Conservation (phyloP, 495 filamentous ascomycete species). For the Pyrenula aspistea region DNA sequence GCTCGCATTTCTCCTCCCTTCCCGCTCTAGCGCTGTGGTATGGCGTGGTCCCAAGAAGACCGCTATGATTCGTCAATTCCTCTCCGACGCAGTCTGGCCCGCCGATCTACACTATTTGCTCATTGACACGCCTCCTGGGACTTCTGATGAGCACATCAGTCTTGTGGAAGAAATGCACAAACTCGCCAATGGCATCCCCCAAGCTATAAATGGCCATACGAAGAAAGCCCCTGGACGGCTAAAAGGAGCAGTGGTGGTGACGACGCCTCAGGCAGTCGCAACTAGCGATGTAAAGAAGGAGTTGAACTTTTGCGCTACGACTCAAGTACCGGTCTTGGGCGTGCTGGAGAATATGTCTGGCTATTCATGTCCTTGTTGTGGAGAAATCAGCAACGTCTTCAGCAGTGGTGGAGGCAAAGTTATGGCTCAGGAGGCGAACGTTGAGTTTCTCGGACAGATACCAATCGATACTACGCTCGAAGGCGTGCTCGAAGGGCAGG, state of each 20-base stretch:
- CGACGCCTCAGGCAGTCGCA: conserved; percentile 88
- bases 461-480: conserved; percentile 76
- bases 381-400: conserved; percentile 87
- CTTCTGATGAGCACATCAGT: conserved; percentile 93
- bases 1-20: conserved; percentile 76
- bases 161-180: conserved; percentile 74
- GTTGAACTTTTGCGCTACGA: conserved; percentile 89
- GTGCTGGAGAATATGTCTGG: conserved; percentile 98
- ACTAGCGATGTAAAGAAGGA: conserved; percentile 93
- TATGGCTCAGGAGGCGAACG: conserved; percentile 77
- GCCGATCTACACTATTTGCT: conserved; percentile 76
- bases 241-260: conserved; percentile 82
- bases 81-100: conserved; percentile 80
- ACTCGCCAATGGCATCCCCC: conserved; percentile 23
- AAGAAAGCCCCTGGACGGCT: conserved; percentile 16
- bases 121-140: conserved; percentile 92
- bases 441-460: conserved; percentile 74
- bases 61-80: conserved; percentile 94
- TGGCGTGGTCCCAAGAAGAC: conserved; percentile 99
- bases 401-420: conserved; percentile 77
- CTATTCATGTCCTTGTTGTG: conserved; percentile 91
- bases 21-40: conserved; percentile 79
- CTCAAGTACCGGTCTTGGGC: conserved; percentile 66
- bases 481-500: conserved; percentile 51
- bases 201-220: conserved; percentile 6